Base-by-base conservation (phyloP, 495 filamentous ascomycete genomes). In the Lentithecium fluviatile region DNA sequence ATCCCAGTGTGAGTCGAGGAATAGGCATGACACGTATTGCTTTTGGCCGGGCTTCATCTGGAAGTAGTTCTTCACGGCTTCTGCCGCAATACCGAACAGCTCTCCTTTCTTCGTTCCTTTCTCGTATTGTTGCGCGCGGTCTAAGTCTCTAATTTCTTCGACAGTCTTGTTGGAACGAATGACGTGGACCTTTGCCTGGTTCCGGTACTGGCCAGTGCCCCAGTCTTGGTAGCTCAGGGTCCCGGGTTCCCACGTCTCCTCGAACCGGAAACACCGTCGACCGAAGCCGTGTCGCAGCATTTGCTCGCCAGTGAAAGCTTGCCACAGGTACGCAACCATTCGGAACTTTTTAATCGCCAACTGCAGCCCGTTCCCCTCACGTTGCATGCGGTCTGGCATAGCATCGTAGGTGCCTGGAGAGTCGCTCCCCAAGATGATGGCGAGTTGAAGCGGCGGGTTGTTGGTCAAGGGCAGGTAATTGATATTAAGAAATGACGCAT, bases 271-370 rank as follows among this genome's bases (percentile, higher is more conserved):
- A 45, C 84, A 88, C 21, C 92, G 82, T 24, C 92, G 82, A 2
- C 90, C 90, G 52, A 96, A 81, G 45, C 84, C 86, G 72, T 93
- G 87, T 58, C 90, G 88, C 72, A 82, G 87, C 91, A 96, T 96
- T 70, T 97, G 91, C 69, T 96, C 91, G 12, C 88, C 89, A 0
- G 92, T 97, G 69, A 94, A 96, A 7, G 91, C 90, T 71, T 96
- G 92, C 92, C 92, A 97, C 2, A 97, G 79, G 70, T 96, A 95
- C 17, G 90, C 91, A 21, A 90, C 86, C 85, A 91, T 95, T 53
- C 90, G 82, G 68, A 89, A 95, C 72, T 96, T 96, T 56, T 82
- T 81, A 63, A 94, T 81, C 0, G 92, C 92, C 12, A 79, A 83
- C 2, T 93, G 87, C 29, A 96, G 67, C 1, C 80, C 82, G 69